Conservation (phyloP, 805 yeast genomes). For the Yarrowia divulgata region DNA sequence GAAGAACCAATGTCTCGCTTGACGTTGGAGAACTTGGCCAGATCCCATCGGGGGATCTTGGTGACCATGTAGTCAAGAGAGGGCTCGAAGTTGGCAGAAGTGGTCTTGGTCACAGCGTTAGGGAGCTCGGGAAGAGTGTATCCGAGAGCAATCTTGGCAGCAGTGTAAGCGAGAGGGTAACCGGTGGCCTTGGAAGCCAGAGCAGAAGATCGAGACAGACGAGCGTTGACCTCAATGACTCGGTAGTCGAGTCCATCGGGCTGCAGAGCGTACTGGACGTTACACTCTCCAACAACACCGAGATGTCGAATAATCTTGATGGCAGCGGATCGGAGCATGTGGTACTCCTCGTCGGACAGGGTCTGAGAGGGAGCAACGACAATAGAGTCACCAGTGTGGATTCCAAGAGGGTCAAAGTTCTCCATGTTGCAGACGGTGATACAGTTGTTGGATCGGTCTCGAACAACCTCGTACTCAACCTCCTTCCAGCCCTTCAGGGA, state of each 20-base stretch:
- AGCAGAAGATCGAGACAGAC: constrained; percentile 96
- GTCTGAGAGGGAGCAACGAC: constrained; percentile 99
- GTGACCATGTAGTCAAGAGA: constrained; percentile 95
- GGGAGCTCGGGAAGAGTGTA: constrained; percentile 94
- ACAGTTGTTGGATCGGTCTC: constrained; percentile 96
- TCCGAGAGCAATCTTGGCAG: constrained; percentile 95
- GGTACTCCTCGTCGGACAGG: constrained; percentile 94
- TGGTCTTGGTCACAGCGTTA: constrained; percentile 94
- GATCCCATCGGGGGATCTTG: constrained; percentile 98
- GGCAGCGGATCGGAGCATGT: constrained; percentile 97
- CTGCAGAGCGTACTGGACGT: constrained; percentile 94
- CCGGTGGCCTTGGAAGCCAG: constrained; percentile 99
- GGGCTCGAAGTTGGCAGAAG: constrained; percentile 97
- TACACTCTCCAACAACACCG: constrained; percentile 99
- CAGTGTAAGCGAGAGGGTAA: constrained; percentile 97
- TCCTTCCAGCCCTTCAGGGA: constrained; percentile 99
- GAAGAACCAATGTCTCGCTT: constrained; percentile 92
- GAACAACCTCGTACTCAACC: constrained; percentile 97
- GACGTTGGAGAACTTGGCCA: constrained; percentile 93
- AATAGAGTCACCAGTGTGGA: constrained; percentile 98
- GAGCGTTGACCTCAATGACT: constrained; percentile 96
- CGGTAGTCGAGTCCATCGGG: constrained; percentile 96
- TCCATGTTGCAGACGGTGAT: constrained; percentile 99
- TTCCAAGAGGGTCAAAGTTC: constrained; percentile 97
- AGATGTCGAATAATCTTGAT: constrained; percentile 95